Evolutionary conservation across 495 filamentous ascomycete species (phyloP).

Genomic region (Neurospora sp.): DNA sequence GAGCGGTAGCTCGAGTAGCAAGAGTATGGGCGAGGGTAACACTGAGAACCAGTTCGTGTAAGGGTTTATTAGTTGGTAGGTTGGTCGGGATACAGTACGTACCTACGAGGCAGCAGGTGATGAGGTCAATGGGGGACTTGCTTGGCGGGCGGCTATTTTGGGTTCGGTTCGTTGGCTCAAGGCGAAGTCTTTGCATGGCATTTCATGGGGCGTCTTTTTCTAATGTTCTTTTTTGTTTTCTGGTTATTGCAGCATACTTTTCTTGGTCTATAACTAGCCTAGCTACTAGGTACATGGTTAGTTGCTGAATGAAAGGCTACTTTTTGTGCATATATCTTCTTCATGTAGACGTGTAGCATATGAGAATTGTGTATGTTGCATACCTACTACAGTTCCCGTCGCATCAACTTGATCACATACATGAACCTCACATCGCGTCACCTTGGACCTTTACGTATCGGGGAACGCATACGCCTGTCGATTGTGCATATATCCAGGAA

Average conservation of each 20-base stretch:
- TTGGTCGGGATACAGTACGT: neutral
- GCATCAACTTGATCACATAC: neutral
- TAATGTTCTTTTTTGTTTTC: neutral
- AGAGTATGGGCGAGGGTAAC: constrained; percentile 76
- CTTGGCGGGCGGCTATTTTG: neutral
- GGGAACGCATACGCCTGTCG: neutral
- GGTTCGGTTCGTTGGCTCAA: neutral
- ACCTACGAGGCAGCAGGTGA: neutral
- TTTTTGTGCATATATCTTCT: neutral
- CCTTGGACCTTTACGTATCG: neutral
- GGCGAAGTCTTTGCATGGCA: neutral
- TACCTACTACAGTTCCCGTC: neutral
- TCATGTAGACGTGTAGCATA: neutral
- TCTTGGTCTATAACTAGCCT: neutral
- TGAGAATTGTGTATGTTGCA: neutral
- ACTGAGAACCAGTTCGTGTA: constrained; percentile 53
- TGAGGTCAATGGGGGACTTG: neutral
- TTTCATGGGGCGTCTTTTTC: neutral
- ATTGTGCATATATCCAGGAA: too few species aligned
- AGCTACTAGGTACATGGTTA: neutral
- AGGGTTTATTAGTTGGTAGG: neutral
- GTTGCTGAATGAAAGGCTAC: neutral
- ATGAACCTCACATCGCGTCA: neutral
- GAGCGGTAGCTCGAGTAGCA: constrained; percentile 74
- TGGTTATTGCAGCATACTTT: neutral